A percentile compares a stretch with the other conserved stretches of the same genome.
phyloP scores from a whole-genome alignment of 805 yeast genomes.

The Zygoascus ofunaensis region DNA sequence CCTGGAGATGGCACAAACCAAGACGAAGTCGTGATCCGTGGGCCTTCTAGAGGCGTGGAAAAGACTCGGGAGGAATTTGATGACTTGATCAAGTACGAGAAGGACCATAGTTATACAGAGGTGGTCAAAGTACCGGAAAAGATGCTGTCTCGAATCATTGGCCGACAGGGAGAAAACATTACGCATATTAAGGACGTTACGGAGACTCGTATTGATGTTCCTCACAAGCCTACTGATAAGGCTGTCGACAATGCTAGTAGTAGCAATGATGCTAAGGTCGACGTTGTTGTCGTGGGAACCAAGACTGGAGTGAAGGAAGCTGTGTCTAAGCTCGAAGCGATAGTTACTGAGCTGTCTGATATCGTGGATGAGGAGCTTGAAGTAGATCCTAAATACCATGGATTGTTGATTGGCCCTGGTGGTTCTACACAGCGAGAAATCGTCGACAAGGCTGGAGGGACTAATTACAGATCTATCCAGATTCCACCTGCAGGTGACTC shows the following conservation, averaged over 20 bases:
- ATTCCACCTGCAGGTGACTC: constrained; percentile 60
- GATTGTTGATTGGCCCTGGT: constrained; percentile 66
- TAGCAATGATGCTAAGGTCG: constrained; percentile 44
- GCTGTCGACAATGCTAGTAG: constrained; percentile 41
- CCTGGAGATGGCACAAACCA: constrained; percentile 16
- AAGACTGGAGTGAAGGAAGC: constrained; percentile 69
- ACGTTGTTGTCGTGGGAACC: constrained; percentile 69
- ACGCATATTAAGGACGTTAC: constrained; percentile 66
- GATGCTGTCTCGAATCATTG: constrained; percentile 80
- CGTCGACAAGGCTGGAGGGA: constrained; percentile 65
- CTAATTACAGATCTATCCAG: constrained; percentile 44
- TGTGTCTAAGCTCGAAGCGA: constrained; percentile 46
- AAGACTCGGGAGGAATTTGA: constrained; percentile 76
- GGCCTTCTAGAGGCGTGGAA: constrained; percentile 83
- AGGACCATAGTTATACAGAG: constrained; percentile 67
- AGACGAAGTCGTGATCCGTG: constrained; percentile 65
- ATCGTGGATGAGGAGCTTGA: constrained; percentile 46
- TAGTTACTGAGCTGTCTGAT: constrained; percentile 60
- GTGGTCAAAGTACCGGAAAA: constrained; percentile 58
- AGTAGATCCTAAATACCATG: constrained; percentile 68
- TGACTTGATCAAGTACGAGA: constrained; percentile 78
- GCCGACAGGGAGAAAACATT: constrained; percentile 77
- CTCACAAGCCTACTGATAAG: too few relatives aligned
- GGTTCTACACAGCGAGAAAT: constrained; percentile 70
- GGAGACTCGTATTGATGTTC: constrained; percentile 37